Evolutionary conservation across 2,329 filamentous ascomycete species (phyloP).

Genomic region (Epichloe uncinata): DNA sequence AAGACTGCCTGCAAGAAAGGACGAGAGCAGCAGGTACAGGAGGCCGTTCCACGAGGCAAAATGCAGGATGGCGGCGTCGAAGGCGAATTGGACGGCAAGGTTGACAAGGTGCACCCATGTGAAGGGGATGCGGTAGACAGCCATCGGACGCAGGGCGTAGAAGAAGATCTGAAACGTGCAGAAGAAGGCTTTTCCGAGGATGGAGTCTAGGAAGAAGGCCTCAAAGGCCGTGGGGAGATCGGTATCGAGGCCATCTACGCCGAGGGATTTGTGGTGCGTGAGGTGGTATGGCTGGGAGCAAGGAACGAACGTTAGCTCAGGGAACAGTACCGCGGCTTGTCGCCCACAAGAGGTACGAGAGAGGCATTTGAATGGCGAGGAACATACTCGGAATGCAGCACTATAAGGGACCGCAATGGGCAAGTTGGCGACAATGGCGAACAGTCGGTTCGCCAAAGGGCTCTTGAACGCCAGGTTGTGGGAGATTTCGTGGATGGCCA

Average conservation of each 20-base stretch:
- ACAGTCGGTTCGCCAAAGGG: constrained; percentile 63
- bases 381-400: constrained; percentile 73
- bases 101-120: constrained; percentile 78
- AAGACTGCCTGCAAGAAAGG: constrained; percentile 84
- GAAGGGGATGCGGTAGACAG: constrained; percentile 79
- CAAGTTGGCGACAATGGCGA: constrained; percentile 89
- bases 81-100: constrained; percentile 59
- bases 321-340: background rate
- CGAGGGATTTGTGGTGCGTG: constrained; percentile 96
- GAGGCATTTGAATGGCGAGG: background rate
- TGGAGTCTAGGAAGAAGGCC: constrained; percentile 83
- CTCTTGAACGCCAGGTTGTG: constrained; percentile 92
- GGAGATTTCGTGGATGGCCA: constrained; percentile 97
- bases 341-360: background rate
- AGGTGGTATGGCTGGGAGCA: constrained; percentile 71
- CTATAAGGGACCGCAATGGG: constrained; percentile 95
- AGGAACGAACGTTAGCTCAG: background rate
- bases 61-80: constrained; percentile 59
- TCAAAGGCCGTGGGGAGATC: constrained; percentile 88
- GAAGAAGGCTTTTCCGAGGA: constrained; percentile 96
- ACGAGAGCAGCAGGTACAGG: constrained; percentile 74
- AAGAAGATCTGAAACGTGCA: constrained; percentile 99
- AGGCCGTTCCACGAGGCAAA: constrained; percentile 50
- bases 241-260: constrained; percentile 89
- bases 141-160: constrained; percentile 92